Base-by-base conservation (phyloP, 208 protist species). In the Porcisia deanei region DNA sequence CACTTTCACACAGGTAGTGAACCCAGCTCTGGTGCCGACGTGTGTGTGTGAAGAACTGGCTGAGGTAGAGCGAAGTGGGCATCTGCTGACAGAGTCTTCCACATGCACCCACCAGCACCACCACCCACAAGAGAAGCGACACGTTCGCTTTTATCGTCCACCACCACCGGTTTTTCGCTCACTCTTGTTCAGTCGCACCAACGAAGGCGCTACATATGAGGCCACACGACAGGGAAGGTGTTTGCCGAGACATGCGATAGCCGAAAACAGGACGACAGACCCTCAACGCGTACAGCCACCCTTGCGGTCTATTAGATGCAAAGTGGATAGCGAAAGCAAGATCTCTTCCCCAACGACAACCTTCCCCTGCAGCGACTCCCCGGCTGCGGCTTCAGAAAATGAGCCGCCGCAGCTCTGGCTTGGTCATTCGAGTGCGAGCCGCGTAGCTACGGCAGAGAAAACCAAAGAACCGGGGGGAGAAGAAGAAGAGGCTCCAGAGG, bases 1-100 rank as follows among this genome's bases (percentile, higher is more conserved):
- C 74, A 88, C 89, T 39, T 94, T 96, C 65, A 92, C 88, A 20
- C 85, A 88, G 59, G 88, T 87, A 22, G 60, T 88, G n/a, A 87
- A 94, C 65, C 92, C 88, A 1, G 75, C 75, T n/a, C 55, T 87
- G 20, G 81, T 91, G 18, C 84, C 89, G 25, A 76, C 22, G 57
- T 73, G 73, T 60, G 86, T 96, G 60, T 69, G 59, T 9, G 66
- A 49, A 37, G 92, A 96, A 81, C 73, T 96, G 64, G 76, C 82
- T 4, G 83, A 76, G 52, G 75, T 94, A 41, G 85, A 91, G 77
- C 39, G 34, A 1, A 66, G 79, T 20, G 75, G 43, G 3, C 71
- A 69, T 37, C 72, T 63, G 41, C 43, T 16, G 53, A 16, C 6
- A 16, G 49, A 0, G 14, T 75, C 64, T 76, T 85, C 58, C 66